Evolutionary conservation across 139 green algal species (phyloP), one percentile per base, ranked within the genome.

Genomic region (Deuterostichococcus epilithicus): DNA sequence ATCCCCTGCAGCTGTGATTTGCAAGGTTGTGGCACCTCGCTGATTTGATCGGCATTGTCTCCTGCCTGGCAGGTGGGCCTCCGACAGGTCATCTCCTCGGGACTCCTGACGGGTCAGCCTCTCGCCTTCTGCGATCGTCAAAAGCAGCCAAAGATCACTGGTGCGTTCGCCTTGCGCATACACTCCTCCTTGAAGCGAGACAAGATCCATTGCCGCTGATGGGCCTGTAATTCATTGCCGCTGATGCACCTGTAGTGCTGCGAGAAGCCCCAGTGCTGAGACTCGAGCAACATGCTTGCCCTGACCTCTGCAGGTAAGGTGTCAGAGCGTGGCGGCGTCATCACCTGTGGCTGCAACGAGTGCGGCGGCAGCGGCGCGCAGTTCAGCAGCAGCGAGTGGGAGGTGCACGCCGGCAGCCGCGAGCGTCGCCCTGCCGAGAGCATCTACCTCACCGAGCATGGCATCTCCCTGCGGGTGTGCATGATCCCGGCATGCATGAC

Each of bases 331-430:
- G n/a, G n/a, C 28, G 87, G 85, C 8, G 30, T 70, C 60, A 86
- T 91, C 36, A 36, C 28, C 18, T 90, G 86, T 71, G 44, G 36
- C 37, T 90, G 83, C 75, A 68, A 44, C 18, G 30, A 35, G 52
- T 87, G 85, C 80, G 37, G 30, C 59, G 68, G 33, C 25, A 70
- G 34, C 67, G 23, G 68, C n/a, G 30, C n/a, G 44, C 30, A 68
- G 75, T 37, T 82, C 30, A 80, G 63, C n/a, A 47, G 68, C 37
- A 80, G 68, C 65, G 78, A 87, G 74, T 90, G 87, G 73, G 83
- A 90, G 67, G 81, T 86, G 75, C 81, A 90, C 76, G 79, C 66
- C 18, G 82, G 81, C 63, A 80, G 67, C 78, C 69, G 79, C 44
- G 80, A 88, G 47, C 76, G 84, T 25, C 73, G 80, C 0, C 82